Base-by-base conservation (phyloP, 129 eudicot genomes). In the Escallonia rubra region DNA sequence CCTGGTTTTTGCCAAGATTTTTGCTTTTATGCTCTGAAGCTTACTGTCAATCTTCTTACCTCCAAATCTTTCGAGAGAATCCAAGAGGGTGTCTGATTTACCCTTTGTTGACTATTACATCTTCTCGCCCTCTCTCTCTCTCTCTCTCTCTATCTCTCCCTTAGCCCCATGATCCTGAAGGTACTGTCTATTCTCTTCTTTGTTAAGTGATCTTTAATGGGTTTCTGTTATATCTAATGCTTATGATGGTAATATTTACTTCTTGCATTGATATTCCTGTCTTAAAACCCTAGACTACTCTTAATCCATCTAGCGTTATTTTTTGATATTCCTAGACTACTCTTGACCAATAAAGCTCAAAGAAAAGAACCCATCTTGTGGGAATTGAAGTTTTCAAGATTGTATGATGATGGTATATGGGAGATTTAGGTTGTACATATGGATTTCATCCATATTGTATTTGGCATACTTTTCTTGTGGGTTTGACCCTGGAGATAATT, bases 401-500 rank as follows among this genome's bases (percentile, higher is more conserved):
- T 49, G 40, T 41, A 11, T 69, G 56, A 80, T 76, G 85, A 77
- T 88, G 76, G 82, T 67, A 72, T 70, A 54, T 67, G 51, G 66
- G 57, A 61, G 64, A 62, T 61, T 74, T 40, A 73, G 62, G 76
- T 40, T 71, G 74, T 49, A 64, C 56, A 72, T 88, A 58, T 74
- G 78, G 79, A 70, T 69, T 53, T 62, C 71, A 62, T 69, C 46
- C 59, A 46, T 81, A 3, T 44, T 80, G 34, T 72, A 40, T 78
- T 66, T 80, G 16, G 67, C 62, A 13, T 69, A 53, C 63, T 68
- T 67, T 68, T 64, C 61, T 68, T 70, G 70, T 13, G 90, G 85
- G 68, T 80, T 75, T 47, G 53, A 49, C 72, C 88, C 96, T 16
- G 79, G 76, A 41, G 96, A 92, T 70, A n/a, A 52, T 46, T 86